Evolutionary conservation across 129 eudicot species (phyloP), one percentile per base, ranked within the genome.

Genomic region (Cynara cardunculus): DNA sequence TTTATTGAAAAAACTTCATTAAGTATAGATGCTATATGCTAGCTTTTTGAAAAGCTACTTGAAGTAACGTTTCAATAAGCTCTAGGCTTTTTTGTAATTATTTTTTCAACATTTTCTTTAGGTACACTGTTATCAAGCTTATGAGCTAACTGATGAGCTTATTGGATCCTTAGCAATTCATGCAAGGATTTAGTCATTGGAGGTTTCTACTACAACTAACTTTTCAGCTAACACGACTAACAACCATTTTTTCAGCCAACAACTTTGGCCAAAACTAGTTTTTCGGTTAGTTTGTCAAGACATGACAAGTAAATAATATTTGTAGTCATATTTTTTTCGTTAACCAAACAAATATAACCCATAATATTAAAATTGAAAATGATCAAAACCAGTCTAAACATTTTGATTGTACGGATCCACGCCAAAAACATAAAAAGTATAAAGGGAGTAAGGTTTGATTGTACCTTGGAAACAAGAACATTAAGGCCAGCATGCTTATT

Each of bases 401-500:
- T 39, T 31, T 31, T 31, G 35, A 31, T 31, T 31, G 35, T 31
- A 31, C 4, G 35, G 5, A 1, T 41, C 13, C 16, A 11, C 13
- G 16, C 53, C 53, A 41, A 41, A 41, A 41, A 41, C 16, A 41
- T 11, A 41, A 41, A 41, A 41, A 41, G 13, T 7, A 30, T 56
- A 76, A 7, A 3, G 31, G 14, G 37, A 24, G 64, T 18, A n/a
- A 66, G 26, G 27, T n/a, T 9, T 27, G 61, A 32, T 25, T 13
- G 61, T 68, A 95, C 99, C 99, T 95, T 95, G 59, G 99, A 90
- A 80, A 95, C 90, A 16, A 95, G 97, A 24, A 95, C 97, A 62
- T 95, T 95, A 3, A 95, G 89, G 75, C 99, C 99, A 66, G 97
- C 99, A 88, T 95, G 99, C 81, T 95, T 95, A 76, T 92, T 90